A percentile compares a stretch with the other conserved stretches of the same genome.
Evolutionary conservation across 78 protist species (phyloP).

Genomic region (Mastigamoeba balamuthi): DNA sequence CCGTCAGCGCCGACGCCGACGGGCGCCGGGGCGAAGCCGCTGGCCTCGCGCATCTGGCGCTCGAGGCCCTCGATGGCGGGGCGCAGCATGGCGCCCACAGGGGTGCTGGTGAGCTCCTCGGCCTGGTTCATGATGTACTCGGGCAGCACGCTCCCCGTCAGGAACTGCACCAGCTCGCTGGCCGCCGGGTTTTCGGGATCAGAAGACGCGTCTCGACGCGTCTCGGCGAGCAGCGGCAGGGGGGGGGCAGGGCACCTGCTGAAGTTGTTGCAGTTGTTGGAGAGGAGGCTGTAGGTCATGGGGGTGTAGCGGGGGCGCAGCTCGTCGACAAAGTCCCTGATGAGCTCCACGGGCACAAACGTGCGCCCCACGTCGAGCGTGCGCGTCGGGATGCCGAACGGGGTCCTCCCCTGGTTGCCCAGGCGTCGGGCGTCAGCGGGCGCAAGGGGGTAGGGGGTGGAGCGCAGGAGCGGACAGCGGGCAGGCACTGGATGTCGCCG

Average conservation of each 20-base stretch:
- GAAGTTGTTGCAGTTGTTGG: constrained; percentile 22
- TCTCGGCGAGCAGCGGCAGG: too few relatives aligned
- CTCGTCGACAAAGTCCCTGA: background rate
- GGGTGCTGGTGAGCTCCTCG: background rate
- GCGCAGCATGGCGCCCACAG: background rate
- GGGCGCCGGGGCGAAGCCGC: too few relatives aligned
- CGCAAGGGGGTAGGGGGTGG: background rate
- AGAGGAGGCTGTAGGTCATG: constrained; percentile 5
- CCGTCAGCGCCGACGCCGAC: too few relatives aligned
- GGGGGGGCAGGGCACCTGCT: too few relatives aligned
- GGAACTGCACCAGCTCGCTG: too few relatives aligned
- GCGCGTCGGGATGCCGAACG: background rate
- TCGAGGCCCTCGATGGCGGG: background rate
- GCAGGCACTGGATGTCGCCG: background rate
- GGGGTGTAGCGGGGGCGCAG: background rate
- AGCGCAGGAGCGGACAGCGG: background rate
- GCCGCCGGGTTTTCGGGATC: too few relatives aligned
- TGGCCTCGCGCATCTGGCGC: too few relatives aligned
- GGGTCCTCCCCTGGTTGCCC: background rate
- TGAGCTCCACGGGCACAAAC: background rate
- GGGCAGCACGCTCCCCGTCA: too few relatives aligned
- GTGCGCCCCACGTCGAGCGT: background rate
- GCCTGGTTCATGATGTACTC: too few relatives aligned
- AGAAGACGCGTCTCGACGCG: too few relatives aligned
- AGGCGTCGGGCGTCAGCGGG: too few relatives aligned